Evolutionary conservation across 306 rosid genomes (phyloP), one percentile per base, ranked within the genome.

Genomic region (Mucuna pruriens): DNA sequence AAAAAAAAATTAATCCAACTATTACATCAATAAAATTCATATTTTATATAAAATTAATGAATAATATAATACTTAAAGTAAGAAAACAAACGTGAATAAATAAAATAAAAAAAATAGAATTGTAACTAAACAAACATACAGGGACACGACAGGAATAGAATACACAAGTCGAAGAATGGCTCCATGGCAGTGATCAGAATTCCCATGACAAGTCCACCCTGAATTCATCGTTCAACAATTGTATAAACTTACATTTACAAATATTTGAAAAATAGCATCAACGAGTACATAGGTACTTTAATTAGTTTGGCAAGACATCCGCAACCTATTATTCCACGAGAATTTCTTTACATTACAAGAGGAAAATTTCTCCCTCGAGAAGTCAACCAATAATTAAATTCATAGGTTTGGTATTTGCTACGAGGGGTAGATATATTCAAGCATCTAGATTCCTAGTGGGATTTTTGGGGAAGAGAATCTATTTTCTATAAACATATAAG

Each of bases 241-340:
- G 40, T 15, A 54, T 2, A 31, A 8, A 40, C 15, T 25, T 17
- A 5, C 40, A 57, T 54, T 45, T 3, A 6, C 33, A 36, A 40
- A 11, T 49, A 49, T 60, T 68, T 52, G 34, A 54, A 57, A 78
- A 76, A 12, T 33, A 61, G 55, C 38, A 67, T 70, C 46, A 22
- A 55, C 2, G 38, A 64, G 60, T 64, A 39, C 17, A 23, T 0
- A 38, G 0, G 15, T 51, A 73, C 73, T 80, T 52, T 19, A 55
- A 19, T 40, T 25, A 26, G 64, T 58, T 46, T 57, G 78, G 65
- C 82, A 54, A 51, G 40, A 65, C 16, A 26, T 67, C 33, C 52
- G 0, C 38, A 45, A 44, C 17, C 17, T 5, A 16, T 39, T 6
- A n/a, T 48, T 54, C 49, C 64, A 58, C 19, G 17, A 44, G 8